Conservation (phyloP, 805 yeast species). For the Cyberlindnera maritima region DNA sequence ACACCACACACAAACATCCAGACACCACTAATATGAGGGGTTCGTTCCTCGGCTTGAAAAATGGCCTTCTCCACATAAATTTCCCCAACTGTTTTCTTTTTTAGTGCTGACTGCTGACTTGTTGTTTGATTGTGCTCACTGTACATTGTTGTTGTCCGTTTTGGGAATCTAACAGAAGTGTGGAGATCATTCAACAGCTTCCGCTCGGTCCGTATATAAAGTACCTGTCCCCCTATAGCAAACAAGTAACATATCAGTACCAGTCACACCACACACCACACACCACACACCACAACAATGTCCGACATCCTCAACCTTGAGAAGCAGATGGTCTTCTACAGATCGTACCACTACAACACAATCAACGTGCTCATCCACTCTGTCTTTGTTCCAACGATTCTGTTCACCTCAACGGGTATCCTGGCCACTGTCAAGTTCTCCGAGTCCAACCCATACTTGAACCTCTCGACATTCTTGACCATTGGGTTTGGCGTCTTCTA, state of each 20-base stretch:
- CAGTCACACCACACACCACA: too few relatives aligned
- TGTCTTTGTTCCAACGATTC: constrained; percentile 75
- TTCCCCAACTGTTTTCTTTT: too few relatives aligned
- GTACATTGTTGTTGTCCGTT: too few relatives aligned
- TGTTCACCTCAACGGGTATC: constrained; percentile 50
- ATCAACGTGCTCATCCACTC: constrained; percentile 75
- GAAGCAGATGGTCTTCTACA: constrained; percentile 56
- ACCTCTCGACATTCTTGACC: constrained; percentile 46
- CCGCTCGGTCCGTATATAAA: too few relatives aligned
- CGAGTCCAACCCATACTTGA: constrained; percentile 25
- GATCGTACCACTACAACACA: constrained; percentile 49
- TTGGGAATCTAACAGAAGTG: too few relatives aligned
- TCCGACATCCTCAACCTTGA: constrained; percentile 20
- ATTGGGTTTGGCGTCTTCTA: constrained; percentile 57
- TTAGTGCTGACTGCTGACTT: too few relatives aligned
- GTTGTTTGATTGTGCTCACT: too few relatives aligned
- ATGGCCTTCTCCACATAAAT: too few relatives aligned
- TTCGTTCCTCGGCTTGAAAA: too few relatives aligned
- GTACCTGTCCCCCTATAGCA: too few relatives aligned
- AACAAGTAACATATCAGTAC: too few relatives aligned
- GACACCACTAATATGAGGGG: not conserved
- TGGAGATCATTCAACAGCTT: too few relatives aligned
- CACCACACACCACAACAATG: not conserved
- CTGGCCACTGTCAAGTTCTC: constrained; percentile 29
- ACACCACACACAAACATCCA: not conserved